Percentiles rank a stretch among this genome's conserved stretches.
Evolutionary conservation across 495 filamentous ascomycete genomes (phyloP).

Genomic region (Penicillium daleae): DNA sequence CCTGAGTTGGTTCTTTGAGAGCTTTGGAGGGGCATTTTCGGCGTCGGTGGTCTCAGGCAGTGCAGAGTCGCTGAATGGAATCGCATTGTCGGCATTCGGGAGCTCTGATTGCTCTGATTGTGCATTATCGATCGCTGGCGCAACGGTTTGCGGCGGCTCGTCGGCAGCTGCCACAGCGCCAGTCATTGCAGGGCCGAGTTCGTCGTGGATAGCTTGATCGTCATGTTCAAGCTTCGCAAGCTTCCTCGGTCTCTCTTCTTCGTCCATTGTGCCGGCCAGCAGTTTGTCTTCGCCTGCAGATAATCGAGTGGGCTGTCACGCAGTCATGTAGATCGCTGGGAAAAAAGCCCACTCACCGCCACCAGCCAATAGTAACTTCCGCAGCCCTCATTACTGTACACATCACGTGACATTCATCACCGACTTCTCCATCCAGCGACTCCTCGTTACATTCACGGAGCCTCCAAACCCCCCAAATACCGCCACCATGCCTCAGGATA

Average conservation of each 20-base stretch:
- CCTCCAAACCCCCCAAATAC: conserved; percentile 29
- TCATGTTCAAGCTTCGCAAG: conserved; percentile 50
- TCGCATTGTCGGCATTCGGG: conserved; percentile 1
- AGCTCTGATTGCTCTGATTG: conserved; percentile 14
- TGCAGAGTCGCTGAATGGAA: conserved; percentile 9
- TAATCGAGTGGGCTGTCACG: conserved; percentile 6
- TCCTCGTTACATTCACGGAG: conserved; percentile 24
- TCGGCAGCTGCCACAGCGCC: conserved; percentile 31
- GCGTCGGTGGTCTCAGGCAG: conserved; percentile 12
- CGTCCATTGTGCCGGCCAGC: conserved; percentile 46
- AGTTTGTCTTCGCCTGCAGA: background rate
- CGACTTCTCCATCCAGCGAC: conserved; percentile 41
- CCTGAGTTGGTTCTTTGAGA: conserved; percentile 85
- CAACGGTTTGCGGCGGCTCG: conserved; percentile 11
- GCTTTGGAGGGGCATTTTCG: conserved; percentile 29
- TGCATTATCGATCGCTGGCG: conserved; percentile 9
- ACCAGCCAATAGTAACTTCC: conserved; percentile 37
- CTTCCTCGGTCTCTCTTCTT: conserved; percentile 57
- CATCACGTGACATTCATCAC: conserved; percentile 42
- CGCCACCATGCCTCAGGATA: conserved; percentile 70
- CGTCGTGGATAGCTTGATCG: conserved; percentile 20
- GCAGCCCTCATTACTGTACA: conserved; percentile 41
- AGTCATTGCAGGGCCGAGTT: conserved; percentile 39
- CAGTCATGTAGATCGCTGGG: conserved; percentile 24
- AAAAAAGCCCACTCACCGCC: conserved; percentile 24